Conservation (phyloP, 306 rosid genomes). For the Luffa aegyptiaca region DNA sequence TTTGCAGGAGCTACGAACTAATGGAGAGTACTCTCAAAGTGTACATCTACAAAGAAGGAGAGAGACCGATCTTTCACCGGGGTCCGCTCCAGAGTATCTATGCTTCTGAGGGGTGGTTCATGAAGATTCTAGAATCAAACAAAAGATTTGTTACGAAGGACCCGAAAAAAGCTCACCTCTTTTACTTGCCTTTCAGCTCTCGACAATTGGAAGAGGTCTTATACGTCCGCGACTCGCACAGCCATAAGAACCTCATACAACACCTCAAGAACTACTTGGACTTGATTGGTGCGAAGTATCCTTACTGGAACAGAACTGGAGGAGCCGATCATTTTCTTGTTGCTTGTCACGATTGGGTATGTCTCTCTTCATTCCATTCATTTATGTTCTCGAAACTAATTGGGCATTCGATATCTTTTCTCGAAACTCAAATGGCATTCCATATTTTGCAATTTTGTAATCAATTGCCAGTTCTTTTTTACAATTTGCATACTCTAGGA, state of each 20-base stretch:
- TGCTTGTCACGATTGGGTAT: slow-evolving; percentile 99
- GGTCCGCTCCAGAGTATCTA: slow-evolving; percentile 70
- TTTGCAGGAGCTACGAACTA: slow-evolving; percentile 78
- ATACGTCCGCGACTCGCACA: slow-evolving; percentile 66
- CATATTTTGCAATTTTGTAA: not conserved
- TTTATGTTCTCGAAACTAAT: not conserved
- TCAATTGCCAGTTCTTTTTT: not conserved
- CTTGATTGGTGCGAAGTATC: slow-evolving; percentile 49
- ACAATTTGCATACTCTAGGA: not conserved
- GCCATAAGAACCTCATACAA: slow-evolving; percentile 40
- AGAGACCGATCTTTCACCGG: slow-evolving; percentile 68
- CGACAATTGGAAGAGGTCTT: slow-evolving; percentile 56
- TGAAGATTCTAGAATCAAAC: slow-evolving; percentile 65
- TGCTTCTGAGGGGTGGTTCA: slow-evolving; percentile 98
- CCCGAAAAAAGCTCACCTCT: slow-evolving; percentile 67
- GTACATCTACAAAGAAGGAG: slow-evolving; percentile 68
- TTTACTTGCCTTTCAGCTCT: slow-evolving; percentile 96
- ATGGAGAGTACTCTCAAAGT: slow-evolving; percentile 84
- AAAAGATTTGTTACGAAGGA: slow-evolving; percentile 51
- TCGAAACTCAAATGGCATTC: not conserved
- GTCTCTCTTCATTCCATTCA: slow-evolving; percentile 16
- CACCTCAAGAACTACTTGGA: slow-evolving; percentile 53
- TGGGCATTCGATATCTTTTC: not conserved
- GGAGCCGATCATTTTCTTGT: slow-evolving; percentile 93
- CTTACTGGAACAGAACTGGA: slow-evolving; percentile 79